These are phyloP conservation scores for Paragyromitra xinjiangensis DNA, from an alignment of 495 filamentous ascomycete genomes.

Conservation along the genomic window DNA sequence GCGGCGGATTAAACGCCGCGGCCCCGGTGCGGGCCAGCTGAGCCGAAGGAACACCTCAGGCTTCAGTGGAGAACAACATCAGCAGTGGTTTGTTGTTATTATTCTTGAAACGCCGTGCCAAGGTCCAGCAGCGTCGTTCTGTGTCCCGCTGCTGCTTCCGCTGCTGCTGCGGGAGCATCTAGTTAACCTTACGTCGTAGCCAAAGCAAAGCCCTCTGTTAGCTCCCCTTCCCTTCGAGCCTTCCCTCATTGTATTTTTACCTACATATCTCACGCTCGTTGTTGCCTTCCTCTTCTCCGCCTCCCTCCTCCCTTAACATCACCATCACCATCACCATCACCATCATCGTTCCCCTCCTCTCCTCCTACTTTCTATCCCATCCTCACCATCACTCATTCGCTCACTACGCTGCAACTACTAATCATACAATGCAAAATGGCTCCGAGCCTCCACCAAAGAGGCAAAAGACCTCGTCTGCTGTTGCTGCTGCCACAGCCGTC, in stretches of 20 bases:
- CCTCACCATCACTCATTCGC: constrained; percentile 40
- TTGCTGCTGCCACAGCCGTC: constrained; percentile 11
- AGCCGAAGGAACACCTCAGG: constrained; percentile 25
- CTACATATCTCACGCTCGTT: constrained; percentile 35
- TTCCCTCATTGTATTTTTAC: constrained; percentile 45
- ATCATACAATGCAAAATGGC: constrained; percentile 54
- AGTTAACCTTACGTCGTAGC: constrained; percentile 40
- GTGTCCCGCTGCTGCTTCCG: constrained; percentile 33
- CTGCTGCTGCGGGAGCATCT: constrained; percentile 43
- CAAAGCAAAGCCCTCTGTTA: constrained; percentile 29
- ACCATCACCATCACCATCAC: constrained; percentile 24
- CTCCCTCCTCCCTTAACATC: constrained; percentile 13
- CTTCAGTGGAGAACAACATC: constrained; percentile 20
- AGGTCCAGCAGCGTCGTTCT: constrained; percentile 37
- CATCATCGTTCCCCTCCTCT: constrained; percentile 49
- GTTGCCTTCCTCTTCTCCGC: constrained; percentile 11
- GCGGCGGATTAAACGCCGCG: constrained; percentile 41
- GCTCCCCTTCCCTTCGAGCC: constrained; percentile 52
- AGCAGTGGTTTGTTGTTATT: constrained; percentile 29
- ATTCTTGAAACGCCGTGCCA: constrained; percentile 40
- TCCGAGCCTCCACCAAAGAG: constrained; percentile 54
- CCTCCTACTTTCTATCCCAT: constrained; percentile 56
- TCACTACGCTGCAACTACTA: constrained; percentile 37
- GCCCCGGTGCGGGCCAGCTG: constrained; percentile 22
- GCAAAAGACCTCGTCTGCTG: constrained; percentile 50